Evolutionary conservation across 1,284 basidiomycete species (phyloP), one percentile per base, ranked within the genome.

Genomic region (Pseudozyma thailandica): DNA sequence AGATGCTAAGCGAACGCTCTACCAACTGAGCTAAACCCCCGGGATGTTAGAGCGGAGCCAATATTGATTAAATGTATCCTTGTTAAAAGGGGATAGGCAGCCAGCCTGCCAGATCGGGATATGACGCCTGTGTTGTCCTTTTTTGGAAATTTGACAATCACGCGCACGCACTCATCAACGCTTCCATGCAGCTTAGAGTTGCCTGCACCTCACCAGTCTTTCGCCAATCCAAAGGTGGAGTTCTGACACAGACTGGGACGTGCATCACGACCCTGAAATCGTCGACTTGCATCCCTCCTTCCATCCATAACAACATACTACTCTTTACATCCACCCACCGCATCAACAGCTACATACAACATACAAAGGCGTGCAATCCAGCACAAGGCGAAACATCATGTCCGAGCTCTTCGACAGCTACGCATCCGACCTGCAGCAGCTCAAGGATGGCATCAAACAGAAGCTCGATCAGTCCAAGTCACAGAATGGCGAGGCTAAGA

Each of bases 401-500:
- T 78, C 81, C 16, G 81, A 82, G 45, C 72, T 82, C 42, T 81
- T 81, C 48, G 77, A 80, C 49, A 79, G 77, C 43, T 82, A 82
- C 63, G 73, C 75, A 23, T 72, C 75, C 16, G 81, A 82, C 61
- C 72, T 81, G 43, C 65, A 65, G 26, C 74, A 77, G 61, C 76
- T 82, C 53, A 63, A 63, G 37, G 43, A 64, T 20, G 73, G 71
- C 33, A 74, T 81, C 37, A 50, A 61, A 16, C 49, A 66, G 21
- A 75, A 79, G 59, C 50, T 82, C 33, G 62, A 57, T 4, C 53
- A 58, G 30, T 42, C 65, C 21, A 55, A 55, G 25, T 59, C 68
- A 13, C 66, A 72, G 27, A 68, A 57, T 44, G 77, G 69, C 38
- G 94, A 98, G 81, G 89, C 92, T 70, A 88, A 91, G 51, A 93